phyloP scores from a whole-genome alignment of 768 basidiomycete genomes.

The Tricholoma bakamatsutake region DNA sequence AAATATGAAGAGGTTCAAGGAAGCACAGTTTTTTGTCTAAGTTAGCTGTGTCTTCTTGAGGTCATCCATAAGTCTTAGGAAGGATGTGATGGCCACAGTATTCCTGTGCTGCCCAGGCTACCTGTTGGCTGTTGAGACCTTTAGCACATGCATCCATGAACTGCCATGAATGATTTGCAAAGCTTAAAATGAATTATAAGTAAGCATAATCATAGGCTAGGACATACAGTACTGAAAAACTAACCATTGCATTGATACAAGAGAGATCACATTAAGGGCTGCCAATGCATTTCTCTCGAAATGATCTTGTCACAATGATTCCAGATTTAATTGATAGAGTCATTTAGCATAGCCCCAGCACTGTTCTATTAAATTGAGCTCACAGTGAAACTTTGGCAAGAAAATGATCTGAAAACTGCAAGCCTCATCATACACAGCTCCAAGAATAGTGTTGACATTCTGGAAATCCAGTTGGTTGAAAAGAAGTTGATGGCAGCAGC shows the following conservation, averaged over 20 bases:
- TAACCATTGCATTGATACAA: not conserved
- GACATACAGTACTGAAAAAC: not conserved
- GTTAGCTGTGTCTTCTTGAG: not conserved
- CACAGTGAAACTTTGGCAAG: not conserved
- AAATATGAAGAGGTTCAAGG: constrained; percentile 13
- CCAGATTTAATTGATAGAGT: not conserved
- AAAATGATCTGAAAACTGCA: not conserved
- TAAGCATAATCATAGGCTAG: not conserved
- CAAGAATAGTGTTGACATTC: not conserved
- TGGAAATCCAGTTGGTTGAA: too few species aligned
- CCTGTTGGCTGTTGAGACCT: not conserved
- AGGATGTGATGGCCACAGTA: not conserved
- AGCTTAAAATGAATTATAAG: not conserved
- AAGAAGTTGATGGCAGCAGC: too few species aligned
- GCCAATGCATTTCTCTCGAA: too few species aligned
- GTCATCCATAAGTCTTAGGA: not conserved
- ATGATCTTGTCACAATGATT: not conserved
- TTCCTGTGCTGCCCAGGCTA: not conserved
- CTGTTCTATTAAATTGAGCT: not conserved
- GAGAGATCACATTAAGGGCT: too few species aligned
- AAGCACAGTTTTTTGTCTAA: constrained; percentile 19
- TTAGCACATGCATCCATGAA: not conserved
- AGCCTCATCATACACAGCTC: not conserved
- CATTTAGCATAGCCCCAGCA: not conserved
- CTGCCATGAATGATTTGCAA: not conserved